Conservation (phyloP, 352 stramenopile genomes). For the Phytophthora aleatoria region DNA sequence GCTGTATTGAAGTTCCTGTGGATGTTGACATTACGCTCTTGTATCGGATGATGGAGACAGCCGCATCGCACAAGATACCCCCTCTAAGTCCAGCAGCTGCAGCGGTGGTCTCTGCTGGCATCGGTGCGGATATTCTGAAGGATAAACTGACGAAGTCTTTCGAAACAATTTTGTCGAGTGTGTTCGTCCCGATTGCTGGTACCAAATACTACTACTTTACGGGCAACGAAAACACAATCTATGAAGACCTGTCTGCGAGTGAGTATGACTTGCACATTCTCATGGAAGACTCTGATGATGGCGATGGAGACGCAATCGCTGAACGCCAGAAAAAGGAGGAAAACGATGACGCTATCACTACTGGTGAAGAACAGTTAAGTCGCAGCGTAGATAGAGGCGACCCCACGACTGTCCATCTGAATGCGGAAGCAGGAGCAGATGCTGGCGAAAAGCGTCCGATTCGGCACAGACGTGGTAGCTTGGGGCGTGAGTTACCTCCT, state of each 20-base stretch:
- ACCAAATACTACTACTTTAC: constrained; percentile 89
- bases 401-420: not conserved
- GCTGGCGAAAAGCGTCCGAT: constrained; percentile 15
- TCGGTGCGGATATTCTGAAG: constrained; percentile 57
- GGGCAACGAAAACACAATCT: constrained; percentile 56
- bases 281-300: constrained; percentile 65
- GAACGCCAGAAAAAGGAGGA: constrained; percentile 20
- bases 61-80: constrained; percentile 30
- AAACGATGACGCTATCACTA: not conserved
- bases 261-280: constrained; percentile 70
- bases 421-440: constrained; percentile 8
- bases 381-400: constrained; percentile 12
- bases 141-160: constrained; percentile 74
- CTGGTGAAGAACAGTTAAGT: constrained; percentile 11
- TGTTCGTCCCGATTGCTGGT: constrained; percentile 67
- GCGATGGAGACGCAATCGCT: constrained; percentile 24
- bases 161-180: constrained; percentile 59
- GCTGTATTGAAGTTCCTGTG: constrained; percentile 82
- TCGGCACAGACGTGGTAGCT: constrained; percentile 24
- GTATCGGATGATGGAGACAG: constrained; percentile 79
- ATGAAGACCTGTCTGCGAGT: constrained; percentile 61
- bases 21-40: constrained; percentile 89
- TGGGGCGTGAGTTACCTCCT: constrained; percentile 30
- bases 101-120: constrained; percentile 47
- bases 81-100: constrained; percentile 38